Evolutionary conservation across 2,329 filamentous ascomycete species (phyloP).

Genomic region (Cordyceps pruinosa): DNA sequence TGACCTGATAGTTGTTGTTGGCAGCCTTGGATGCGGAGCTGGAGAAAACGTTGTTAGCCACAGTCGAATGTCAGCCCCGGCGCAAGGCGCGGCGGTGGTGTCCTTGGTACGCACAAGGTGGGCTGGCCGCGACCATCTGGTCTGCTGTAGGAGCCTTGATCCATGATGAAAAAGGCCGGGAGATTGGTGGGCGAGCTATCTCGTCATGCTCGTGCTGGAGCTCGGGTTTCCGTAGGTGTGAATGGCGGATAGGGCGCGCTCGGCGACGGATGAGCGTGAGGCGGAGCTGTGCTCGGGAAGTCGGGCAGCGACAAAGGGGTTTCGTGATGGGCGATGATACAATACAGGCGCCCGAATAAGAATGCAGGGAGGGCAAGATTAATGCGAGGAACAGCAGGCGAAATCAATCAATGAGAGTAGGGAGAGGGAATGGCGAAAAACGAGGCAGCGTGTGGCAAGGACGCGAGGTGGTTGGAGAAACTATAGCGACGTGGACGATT

Average conservation of each 20-base stretch:
- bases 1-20: slow-evolving; percentile 60
- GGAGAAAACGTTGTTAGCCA: background rate
- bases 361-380: background rate
- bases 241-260: background rate
- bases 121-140: slow-evolving; percentile 12
- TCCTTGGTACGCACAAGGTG: background rate
- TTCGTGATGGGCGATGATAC: background rate
- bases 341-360: background rate
- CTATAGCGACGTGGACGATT: background rate
- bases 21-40: background rate
- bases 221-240: background rate
- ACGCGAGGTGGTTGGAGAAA: slow-evolving; percentile 1
- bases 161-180: background rate
- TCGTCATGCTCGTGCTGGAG: background rate
- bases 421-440: background rate
- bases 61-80: background rate
- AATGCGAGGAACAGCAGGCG: background rate
- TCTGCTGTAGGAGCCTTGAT: slow-evolving; percentile 12
- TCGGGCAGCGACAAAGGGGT: slow-evolving; percentile 1
- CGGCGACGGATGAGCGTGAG: background rate
- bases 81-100: background rate
- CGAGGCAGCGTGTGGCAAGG: background rate
- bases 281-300: background rate
- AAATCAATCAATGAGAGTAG: background rate
- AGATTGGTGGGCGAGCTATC: background rate